Evolutionary conservation across 139 green algal genomes (phyloP).

Genomic region (Chlorella sp.): DNA sequence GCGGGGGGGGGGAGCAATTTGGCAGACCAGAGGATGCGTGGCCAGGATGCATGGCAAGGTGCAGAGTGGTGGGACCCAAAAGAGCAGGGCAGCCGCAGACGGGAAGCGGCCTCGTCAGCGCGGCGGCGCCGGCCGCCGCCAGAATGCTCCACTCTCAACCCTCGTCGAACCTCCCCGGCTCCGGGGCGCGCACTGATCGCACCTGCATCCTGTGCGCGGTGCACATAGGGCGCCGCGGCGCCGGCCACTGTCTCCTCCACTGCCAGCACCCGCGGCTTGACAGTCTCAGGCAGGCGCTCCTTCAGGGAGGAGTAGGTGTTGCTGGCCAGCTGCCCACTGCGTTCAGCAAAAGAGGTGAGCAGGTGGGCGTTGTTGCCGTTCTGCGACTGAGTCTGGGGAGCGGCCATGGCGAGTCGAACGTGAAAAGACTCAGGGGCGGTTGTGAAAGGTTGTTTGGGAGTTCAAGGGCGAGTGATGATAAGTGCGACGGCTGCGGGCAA

Average conservation of each 20-base stretch:
- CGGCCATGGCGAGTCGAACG: neutral
- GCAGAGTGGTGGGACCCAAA: too few relatives aligned
- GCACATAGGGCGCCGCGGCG: constrained; percentile 31
- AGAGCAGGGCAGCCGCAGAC: too few relatives aligned
- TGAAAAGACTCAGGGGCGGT: neutral
- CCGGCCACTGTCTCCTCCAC: constrained; percentile 34
- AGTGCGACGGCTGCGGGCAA: too few relatives aligned
- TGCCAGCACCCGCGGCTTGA: constrained; percentile 9
- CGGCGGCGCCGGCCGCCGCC: too few relatives aligned
- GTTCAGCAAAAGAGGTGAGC: neutral
- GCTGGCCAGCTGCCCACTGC: neutral
- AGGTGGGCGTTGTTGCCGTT: neutral
- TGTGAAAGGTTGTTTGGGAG: too few relatives aligned
- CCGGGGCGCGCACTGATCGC: neutral
- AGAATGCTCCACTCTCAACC: too few relatives aligned
- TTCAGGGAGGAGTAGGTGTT: constrained; percentile 38
- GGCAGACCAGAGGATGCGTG: neutral
- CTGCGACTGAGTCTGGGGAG: neutral
- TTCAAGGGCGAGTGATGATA: too few relatives aligned
- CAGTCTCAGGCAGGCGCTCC: constrained; percentile 21
- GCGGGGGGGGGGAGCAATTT: neutral
- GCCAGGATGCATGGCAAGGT: too few relatives aligned
- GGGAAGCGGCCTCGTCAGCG: too few relatives aligned
- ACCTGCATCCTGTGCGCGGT: constrained; percentile 45
- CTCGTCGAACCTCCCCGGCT: too few relatives aligned